Evolutionary conservation across 345 rosid genomes (phyloP).

Genomic region (Stellera chamaejasme): DNA sequence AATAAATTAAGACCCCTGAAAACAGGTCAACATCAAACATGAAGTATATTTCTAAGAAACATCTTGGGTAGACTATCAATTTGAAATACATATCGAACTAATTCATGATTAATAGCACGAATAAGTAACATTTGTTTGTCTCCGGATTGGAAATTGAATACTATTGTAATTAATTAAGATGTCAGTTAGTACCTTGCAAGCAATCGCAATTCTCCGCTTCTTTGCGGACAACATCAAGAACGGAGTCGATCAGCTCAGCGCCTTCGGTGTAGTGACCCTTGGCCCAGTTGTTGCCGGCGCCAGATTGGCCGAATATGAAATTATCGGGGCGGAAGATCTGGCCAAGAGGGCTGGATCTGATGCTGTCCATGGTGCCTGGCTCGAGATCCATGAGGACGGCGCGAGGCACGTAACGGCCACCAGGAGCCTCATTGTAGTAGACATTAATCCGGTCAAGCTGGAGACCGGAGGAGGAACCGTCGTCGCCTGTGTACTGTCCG

Average conservation of each 20-base stretch:
- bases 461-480: not conserved
- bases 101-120: no score
- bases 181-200: slow-evolving; percentile 58
- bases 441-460: slow-evolving; percentile 23
- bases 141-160: no score
- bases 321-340: slow-evolving; percentile 20
- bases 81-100: no score
- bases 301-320: slow-evolving; percentile 17
- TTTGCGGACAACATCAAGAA: slow-evolving; percentile 94
- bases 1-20: no score
- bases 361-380: slow-evolving; percentile 98
- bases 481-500: slow-evolving; percentile 64
- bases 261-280: slow-evolving; percentile 64
- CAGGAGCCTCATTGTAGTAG: slow-evolving; percentile 90
- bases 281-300: slow-evolving; percentile 20
- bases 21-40: no score
- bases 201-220: slow-evolving; percentile 99
- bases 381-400: slow-evolving; percentile 99
- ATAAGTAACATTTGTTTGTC: no score
- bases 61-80: no score
- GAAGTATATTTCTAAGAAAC: no score
- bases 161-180: not conserved
- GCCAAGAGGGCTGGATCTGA: slow-evolving; percentile 59
- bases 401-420: slow-evolving; percentile 87
- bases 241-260: slow-evolving; percentile 87